phyloP scores from a whole-genome alignment of 2,329 filamentous ascomycete species.

The Talaromyces sp. region DNA sequence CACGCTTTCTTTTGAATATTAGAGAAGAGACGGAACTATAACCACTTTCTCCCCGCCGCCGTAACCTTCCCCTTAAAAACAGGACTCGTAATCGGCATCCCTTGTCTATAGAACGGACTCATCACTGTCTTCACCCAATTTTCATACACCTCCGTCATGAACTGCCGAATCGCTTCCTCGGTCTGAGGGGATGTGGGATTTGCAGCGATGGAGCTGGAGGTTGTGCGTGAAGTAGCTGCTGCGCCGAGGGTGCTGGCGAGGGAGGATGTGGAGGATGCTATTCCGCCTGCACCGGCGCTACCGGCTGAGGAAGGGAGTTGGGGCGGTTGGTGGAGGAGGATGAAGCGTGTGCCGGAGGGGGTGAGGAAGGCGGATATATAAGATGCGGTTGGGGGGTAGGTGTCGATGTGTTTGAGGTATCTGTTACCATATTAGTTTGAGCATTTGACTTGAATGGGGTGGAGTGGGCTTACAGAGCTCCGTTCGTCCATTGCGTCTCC shows the following conservation, averaged over 20 bases:
- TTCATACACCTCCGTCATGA: slow-evolving; percentile 94
- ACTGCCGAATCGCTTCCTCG: slow-evolving; percentile 91
- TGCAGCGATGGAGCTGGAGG: slow-evolving; percentile 68
- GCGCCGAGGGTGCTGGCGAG: slow-evolving; percentile 24
- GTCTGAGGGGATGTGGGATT: slow-evolving; percentile 88
- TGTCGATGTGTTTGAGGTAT: slow-evolving; percentile 95
- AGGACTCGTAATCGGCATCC: slow-evolving; percentile 80
- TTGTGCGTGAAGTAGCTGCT: slow-evolving; percentile 39
- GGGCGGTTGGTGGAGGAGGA: slow-evolving; percentile 82
- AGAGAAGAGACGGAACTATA: slow-evolving; percentile 49
- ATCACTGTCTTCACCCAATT: slow-evolving; percentile 95
- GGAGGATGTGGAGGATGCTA: slow-evolving; percentile 23
- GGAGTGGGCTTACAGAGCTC: slow-evolving; percentile 63
- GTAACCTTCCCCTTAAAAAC: slow-evolving; percentile 79
- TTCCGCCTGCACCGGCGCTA: slow-evolving; percentile 13
- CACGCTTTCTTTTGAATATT: background rate
- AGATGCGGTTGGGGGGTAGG: slow-evolving; percentile 78
- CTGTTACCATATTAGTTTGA: slow-evolving; percentile 43
- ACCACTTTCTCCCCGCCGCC: slow-evolving; percentile 87
- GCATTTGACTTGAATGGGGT: slow-evolving; percentile 15
- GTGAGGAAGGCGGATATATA: slow-evolving; percentile 95
- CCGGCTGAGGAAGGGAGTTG: slow-evolving; percentile 43
- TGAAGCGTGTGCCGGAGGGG: slow-evolving; percentile 85
- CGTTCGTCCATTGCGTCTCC: slow-evolving; percentile 88
- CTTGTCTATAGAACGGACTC: slow-evolving; percentile 89